Conservation (phyloP, 2,329 filamentous ascomycete genomes). For the Amesomyces nigricolor region DNA sequence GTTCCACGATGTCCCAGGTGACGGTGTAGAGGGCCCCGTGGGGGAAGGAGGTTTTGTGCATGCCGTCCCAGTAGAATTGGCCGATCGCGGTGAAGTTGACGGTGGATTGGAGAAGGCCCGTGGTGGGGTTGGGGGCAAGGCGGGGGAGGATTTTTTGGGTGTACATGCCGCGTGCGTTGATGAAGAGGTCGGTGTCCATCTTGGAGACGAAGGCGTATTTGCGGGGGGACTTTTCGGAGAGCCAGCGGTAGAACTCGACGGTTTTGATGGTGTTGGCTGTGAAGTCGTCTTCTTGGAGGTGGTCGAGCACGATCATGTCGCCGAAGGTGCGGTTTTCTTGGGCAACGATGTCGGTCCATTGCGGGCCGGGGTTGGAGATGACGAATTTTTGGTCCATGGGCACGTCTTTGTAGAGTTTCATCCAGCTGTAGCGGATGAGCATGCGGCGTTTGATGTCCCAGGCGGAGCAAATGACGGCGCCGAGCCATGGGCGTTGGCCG, state of each 20-base stretch:
- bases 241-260: slow-evolving; percentile 8
- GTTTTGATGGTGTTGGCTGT: slow-evolving; percentile 6
- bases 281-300: slow-evolving; percentile 7
- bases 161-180: slow-evolving; percentile 1
- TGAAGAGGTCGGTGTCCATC: slow-evolving; percentile 8
- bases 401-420: slow-evolving; percentile 7
- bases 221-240: background rate
- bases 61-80: background rate
- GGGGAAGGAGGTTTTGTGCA: background rate
- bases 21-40: slow-evolving; percentile 1
- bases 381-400: slow-evolving; percentile 9
- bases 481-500: slow-evolving; percentile 3
- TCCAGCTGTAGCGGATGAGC: slow-evolving; percentile 7
- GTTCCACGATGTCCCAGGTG: slow-evolving; percentile 1
- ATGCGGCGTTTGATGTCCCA: slow-evolving; percentile 5
- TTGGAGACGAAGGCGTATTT: slow-evolving; percentile 9
- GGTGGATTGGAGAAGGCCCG: background rate
- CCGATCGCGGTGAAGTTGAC: background rate
- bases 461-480: slow-evolving; percentile 6
- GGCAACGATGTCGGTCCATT: background rate
- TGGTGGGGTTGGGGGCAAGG: background rate
- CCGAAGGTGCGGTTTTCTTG: slow-evolving; percentile 5
- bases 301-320: slow-evolving; percentile 8
- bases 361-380: slow-evolving; percentile 7
- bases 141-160: background rate